Base-by-base conservation (phyloP, 257 asterid species). In the Pogostemon cablin region DNA sequence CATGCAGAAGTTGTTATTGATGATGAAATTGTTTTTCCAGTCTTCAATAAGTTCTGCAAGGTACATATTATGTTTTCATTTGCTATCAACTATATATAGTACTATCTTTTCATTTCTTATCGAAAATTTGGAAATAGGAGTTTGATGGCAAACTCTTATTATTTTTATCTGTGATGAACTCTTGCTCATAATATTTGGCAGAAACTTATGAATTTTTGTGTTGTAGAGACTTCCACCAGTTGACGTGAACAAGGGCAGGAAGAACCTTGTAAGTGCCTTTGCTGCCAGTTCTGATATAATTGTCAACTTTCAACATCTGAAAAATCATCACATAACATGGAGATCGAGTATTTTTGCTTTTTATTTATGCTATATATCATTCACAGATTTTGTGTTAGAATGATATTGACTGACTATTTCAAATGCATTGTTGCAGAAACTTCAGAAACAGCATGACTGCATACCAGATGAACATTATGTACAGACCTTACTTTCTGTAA, bases 401-500 rank as follows among this genome's bases (percentile, higher is more conserved):
- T 50, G 25, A 68, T 58, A 32, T 57, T 68, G 34, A 43, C 78
- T 76, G 68, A 77, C 76, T 48, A 47, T 64, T 39, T 69, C 57
- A 15, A 39, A 41, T 69, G 48, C 75, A 44, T 74, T 71, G 50
- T 59, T 77, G 87, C 99, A 95, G 99, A 95, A 85, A 79, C 93
- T 85, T 84, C 96, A 87, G 84, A 87, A 91, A 81, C 98, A 89
- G 86, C 97, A 91, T 79, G 83, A 95, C 81, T 91, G 98, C 78
- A 91, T 95, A 77, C 99, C 99, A 0, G 99, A 95, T 83, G 99
- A 95, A 84, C 99, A 95, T 79, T 95, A 91, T 69, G 92, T 91
- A 71, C 97, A 79, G 81, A 91, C 98, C 58, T 85, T 95, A 65
- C 88, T 95, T 53, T 91, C 96, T 11, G 98, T 95, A 82, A 74